Evolutionary conservation across 2,329 filamentous ascomycete species (phyloP), one percentile per base, ranked within the genome.

Genomic region (Cercospora zeae-maydis): DNA sequence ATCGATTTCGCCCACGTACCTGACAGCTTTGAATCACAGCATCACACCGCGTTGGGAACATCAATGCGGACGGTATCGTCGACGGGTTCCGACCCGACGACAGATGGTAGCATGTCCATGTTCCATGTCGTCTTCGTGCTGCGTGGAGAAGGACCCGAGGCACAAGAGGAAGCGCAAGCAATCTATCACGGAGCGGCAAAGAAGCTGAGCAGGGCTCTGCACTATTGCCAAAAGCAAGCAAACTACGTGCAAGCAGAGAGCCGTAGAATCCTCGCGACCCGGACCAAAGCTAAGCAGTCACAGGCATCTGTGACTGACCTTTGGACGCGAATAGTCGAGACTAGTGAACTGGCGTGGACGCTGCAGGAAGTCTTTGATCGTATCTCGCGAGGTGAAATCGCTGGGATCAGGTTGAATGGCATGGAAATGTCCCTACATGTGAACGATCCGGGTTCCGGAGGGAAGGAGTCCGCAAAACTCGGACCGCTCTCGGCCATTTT

Each of bases 51-150:
- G 9, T 63, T 74, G 6, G 72, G 67, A 2, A 73, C 71, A 1
- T 73, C 71, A 19, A 67, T 70, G 63, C 69, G 70, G 24, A 75
- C 72, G 16, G 62, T 45, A 4, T 63, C 68, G 6, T 73, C 71
- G 3, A 74, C 73, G 14, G 63, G 67, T 7, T 75, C 74, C 24
- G 73, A 66, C 16, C 62, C 63, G 3, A 63, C 73, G 13, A 75
- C 72, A 9, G 77, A 76, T 56, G 57, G 45, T 9, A 88, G 90
- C 74, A 93, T 98, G 90, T 92, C 88, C 66, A 98, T 98, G 93
- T 99, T 99, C 78, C 96, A 97, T 75, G 85, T 97, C 10, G 92
- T 98, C 24, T 98, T 98, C 75, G 90, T 96, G 56, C 80, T 97
- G 67, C 89, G 91, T 68, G 90, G 92, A 2, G 88, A 88, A 55